A percentile compares a stretch with the other conserved stretches of the same genome.
phyloP scores from a whole-genome alignment of 371 early-diverging fungal species.

The Sporodiniella umbellata region DNA sequence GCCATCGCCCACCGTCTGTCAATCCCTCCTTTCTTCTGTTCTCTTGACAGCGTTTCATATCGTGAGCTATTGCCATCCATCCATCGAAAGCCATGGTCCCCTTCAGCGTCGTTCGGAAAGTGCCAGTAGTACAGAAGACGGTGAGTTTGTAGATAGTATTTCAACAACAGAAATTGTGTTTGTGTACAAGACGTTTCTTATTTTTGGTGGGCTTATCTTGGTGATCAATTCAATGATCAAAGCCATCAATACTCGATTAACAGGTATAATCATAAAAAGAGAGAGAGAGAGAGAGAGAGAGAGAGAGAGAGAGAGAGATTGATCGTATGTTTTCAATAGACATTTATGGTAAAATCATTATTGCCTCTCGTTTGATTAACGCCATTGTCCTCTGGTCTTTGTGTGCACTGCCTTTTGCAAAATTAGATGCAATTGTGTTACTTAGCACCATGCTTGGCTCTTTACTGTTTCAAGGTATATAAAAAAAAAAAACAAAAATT shows the following conservation, averaged over 20 bases:
- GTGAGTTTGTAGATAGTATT: slow-evolving; percentile 7
- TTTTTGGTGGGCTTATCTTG: slow-evolving; percentile 43
- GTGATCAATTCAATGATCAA: slow-evolving; percentile 46
- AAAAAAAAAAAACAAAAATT: slow-evolving; percentile 3
- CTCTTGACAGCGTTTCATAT: slow-evolving; percentile 1
- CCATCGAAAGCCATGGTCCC: not conserved
- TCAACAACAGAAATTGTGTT: slow-evolving; percentile 29
- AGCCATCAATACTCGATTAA: slow-evolving; percentile 40
- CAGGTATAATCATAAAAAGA: slow-evolving; percentile 21
- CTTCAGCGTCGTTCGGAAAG: slow-evolving; percentile 13
- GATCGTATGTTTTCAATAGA: slow-evolving; percentile 13
- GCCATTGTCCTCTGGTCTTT: slow-evolving; percentile 43
- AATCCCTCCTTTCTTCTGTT: slow-evolving; percentile 2
- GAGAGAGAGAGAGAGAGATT: not conserved
- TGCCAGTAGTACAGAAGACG: slow-evolving; percentile 16
- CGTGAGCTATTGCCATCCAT: not conserved
- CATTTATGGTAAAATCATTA: slow-evolving; percentile 44
- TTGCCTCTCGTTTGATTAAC: slow-evolving; percentile 36
- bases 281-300: not conserved
- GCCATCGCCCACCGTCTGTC: slow-evolving; percentile 1
- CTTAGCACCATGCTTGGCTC: slow-evolving; percentile 42
- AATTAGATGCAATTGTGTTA: slow-evolving; percentile 38
- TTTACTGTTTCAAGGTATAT: slow-evolving; percentile 43
- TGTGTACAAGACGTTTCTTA: slow-evolving; percentile 47
- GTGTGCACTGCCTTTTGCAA: slow-evolving; percentile 48